Base-by-base conservation (phyloP, 257 asterid genomes). In the Nicotiana tomentosiformis region DNA sequence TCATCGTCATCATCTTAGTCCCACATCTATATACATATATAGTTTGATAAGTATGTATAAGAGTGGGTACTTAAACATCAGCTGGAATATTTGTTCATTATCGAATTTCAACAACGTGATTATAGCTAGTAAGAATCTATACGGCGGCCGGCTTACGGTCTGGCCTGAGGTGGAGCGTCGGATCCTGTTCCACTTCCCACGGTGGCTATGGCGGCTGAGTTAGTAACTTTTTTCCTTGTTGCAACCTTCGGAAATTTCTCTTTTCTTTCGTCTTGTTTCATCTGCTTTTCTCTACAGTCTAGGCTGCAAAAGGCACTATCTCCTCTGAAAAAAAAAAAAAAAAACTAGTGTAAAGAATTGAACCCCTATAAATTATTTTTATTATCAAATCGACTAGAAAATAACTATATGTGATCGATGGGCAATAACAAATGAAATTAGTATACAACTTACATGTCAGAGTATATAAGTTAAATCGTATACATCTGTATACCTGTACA, bases 291-390 rank as follows among this genome's bases (percentile, higher is more conserved):
- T 81, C 99, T 89, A 66, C 98, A 95, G 76, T 93, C 96, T 56
- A 85, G 89, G 81, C 97, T 95, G 94, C 99, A 95, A 82, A 94
- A 95, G 35, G 98, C 99, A 66, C 90, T 93, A 82, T 95, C 99
- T 10, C 98, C 99, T 83, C 99, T 94, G 91, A 77, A n/a, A 64
- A 78, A 39, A 46, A n/a, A 58, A 78, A 39, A 46, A 51, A 55
- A 16, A 12, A 17, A 10, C 26, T 23, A 23, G 16, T 23, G 35
- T 62, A 26, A 56, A 17, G n/a, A 56, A 23, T 56, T 56, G 10
- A 56, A 56, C 20, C 18, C 17, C 18, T 4, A 29, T 61, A 20
- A 81, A 16, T 57, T 1, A n/a, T 23, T n/a, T 53, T 60, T 16
- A 64, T 12, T 60, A 18, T 76, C 35, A 23, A 23, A 23, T 23